These are phyloP conservation scores for Mariannaea elegans DNA, from an alignment of 2,329 filamentous ascomycete genomes.

Conservation along the genomic window DNA sequence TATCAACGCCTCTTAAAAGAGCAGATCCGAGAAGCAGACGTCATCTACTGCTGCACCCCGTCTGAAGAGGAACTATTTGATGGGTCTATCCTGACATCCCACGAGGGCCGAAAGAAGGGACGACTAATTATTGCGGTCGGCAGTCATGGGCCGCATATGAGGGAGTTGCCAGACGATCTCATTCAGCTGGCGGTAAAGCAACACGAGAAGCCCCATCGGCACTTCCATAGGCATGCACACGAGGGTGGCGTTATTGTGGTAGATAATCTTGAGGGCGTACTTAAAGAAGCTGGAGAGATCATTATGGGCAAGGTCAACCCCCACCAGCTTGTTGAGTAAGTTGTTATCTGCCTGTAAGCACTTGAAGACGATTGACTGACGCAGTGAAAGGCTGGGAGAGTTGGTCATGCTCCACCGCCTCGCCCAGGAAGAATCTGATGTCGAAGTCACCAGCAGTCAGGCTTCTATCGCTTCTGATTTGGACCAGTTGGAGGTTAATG, in stretches of 20 bases:
- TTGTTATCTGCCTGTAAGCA: conserved; percentile 21
- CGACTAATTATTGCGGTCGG: conserved; percentile 78
- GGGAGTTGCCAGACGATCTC: conserved; percentile 82
- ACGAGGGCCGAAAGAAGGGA: conserved; percentile 74
- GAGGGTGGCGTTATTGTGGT: conserved; percentile 75
- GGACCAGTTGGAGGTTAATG: conserved; percentile 47
- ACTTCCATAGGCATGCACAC: conserved; percentile 72
- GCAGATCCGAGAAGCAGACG: conserved; percentile 76
- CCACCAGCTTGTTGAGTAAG: conserved; percentile 81
- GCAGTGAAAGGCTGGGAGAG: conserved; percentile 72
- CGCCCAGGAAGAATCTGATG: conserved; percentile 51
- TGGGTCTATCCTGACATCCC: conserved; percentile 73
- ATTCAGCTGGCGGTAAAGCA: conserved; percentile 67
- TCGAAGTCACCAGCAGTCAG: conserved; percentile 42
- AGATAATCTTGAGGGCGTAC: conserved; percentile 79
- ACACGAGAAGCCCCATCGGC: conserved; percentile 57
- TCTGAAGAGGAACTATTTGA: conserved; percentile 80
- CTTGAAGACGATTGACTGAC: conserved; percentile 22
- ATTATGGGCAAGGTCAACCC: conserved; percentile 79
- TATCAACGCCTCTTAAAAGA: conserved; percentile 72
- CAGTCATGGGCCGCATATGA: conserved; percentile 76
- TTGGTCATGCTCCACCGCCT: conserved; percentile 69
- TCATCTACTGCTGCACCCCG: conserved; percentile 90
- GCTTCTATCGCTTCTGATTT: conserved; percentile 43
- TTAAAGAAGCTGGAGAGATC: conserved; percentile 88